A percentile compares a stretch with the other conserved stretches of the same genome.
These are phyloP conservation scores for Bullera alba DNA, from an alignment of 768 basidiomycete genomes.

Conservation along the genomic window DNA sequence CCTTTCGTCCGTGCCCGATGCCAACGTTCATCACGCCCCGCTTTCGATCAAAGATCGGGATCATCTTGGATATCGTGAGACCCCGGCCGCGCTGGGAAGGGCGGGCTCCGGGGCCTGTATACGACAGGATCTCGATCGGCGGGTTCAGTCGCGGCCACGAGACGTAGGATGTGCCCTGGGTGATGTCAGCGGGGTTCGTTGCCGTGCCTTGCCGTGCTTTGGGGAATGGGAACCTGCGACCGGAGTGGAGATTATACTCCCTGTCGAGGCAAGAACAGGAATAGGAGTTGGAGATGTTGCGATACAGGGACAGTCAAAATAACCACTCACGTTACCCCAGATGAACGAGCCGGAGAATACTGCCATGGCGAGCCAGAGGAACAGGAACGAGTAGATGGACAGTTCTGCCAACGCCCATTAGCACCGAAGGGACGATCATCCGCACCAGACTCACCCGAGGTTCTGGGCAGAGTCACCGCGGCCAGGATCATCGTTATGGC, in stretches of 20 bases:
- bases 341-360: slow-evolving; percentile 63
- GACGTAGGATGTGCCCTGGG: slow-evolving; percentile 86
- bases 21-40: slow-evolving; percentile 25
- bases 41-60: slow-evolving; percentile 23
- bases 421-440: background rate
- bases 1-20: slow-evolving; percentile 28
- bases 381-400: slow-evolving; percentile 74
- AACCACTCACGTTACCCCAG: slow-evolving; percentile 45
- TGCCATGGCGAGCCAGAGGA: slow-evolving; percentile 65
- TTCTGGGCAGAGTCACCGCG: slow-evolving; percentile 74
- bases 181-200: slow-evolving; percentile 2
- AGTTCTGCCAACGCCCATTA: slow-evolving; percentile 55
- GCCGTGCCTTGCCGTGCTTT: too few relatives aligned
- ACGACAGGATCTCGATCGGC: slow-evolving; percentile 70
- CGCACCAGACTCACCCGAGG: slow-evolving; percentile 60
- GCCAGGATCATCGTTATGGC: slow-evolving; percentile 83
- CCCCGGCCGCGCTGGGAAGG: slow-evolving; percentile 69
- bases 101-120: slow-evolving; percentile 80
- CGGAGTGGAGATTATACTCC: background rate
- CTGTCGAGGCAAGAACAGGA: background rate
- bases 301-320: background rate
- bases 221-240: too few relatives aligned
- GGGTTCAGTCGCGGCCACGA: slow-evolving; percentile 85
- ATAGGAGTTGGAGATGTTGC: background rate
- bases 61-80: slow-evolving; percentile 46